Percentiles rank a stretch among this genome's conserved stretches.
Evolutionary conservation across 441 rosid genomes (phyloP).

Genomic region (Gossypium davidsonii): DNA sequence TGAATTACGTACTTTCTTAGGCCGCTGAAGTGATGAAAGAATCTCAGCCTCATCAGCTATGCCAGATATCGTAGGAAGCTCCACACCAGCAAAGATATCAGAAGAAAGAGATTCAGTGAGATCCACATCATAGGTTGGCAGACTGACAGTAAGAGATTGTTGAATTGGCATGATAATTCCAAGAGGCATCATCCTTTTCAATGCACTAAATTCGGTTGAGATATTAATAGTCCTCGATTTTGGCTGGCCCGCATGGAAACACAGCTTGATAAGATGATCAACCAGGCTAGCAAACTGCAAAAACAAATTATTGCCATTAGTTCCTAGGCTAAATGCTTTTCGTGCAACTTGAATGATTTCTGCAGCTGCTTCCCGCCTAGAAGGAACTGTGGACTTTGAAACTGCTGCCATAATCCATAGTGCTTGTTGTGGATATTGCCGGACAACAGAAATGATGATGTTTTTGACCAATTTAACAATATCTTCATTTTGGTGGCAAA

Average conservation of each 20-base stretch:
- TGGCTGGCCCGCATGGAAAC: conserved; percentile 90
- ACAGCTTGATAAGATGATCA: conserved; percentile 86
- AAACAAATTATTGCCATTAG: conserved; percentile 70
- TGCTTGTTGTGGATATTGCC: conserved; percentile 91
- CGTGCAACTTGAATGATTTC: conserved; percentile 92
- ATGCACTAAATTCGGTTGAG: conserved; percentile 92
- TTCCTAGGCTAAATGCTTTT: conserved; percentile 73
- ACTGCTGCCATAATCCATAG: conserved; percentile 99
- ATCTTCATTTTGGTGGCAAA: conserved; percentile 96
- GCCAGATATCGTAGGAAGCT: conserved; percentile 87
- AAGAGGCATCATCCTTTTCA: conserved; percentile 97
- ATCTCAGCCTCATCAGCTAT: conserved; percentile 97
- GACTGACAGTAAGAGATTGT: conserved; percentile 87
- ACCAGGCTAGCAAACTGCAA: conserved; percentile 80
- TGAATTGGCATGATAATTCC: conserved; percentile 92
- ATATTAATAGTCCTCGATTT: conserved; percentile 81
- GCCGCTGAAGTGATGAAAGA: conserved; percentile 97
- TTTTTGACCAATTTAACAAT: conserved; percentile 70
- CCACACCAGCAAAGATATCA: conserved; percentile 67
- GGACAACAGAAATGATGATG: conserved; percentile 80
- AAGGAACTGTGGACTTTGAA: conserved; percentile 88
- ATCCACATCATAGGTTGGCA: conserved; percentile 57
- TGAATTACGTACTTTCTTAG: conserved; percentile 64
- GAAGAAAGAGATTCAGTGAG: conserved; percentile 45
- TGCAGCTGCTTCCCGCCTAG: conserved; percentile 93